Percentiles rank a stretch among this genome's conserved stretches.
Evolutionary conservation across 805 yeast genomes (phyloP).

Genomic region (Wickerhamiella shivajii): DNA sequence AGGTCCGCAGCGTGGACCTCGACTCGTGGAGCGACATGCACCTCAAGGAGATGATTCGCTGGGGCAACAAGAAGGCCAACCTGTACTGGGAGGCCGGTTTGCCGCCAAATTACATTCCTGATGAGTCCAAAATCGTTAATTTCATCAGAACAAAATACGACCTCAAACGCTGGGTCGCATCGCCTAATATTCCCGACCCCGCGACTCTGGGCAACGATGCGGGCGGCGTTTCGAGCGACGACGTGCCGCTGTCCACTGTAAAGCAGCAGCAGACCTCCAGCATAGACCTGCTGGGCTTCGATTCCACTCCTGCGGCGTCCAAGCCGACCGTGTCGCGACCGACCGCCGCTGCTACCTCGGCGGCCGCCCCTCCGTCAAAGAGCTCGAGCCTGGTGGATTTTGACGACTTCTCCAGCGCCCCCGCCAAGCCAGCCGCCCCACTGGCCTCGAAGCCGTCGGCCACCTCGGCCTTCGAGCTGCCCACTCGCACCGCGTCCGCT

Average conservation of each 20-base stretch:
- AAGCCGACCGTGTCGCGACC: not conserved
- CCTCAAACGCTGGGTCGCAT: conserved; percentile 70
- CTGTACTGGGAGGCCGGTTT: conserved; percentile 70
- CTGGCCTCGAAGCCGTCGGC: not conserved
- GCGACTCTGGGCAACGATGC: too few relatives aligned
- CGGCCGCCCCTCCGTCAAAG: too few relatives aligned
- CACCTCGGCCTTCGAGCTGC: too few relatives aligned
- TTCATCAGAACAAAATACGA: conserved; percentile 90
- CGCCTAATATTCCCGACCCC: conserved; percentile 43
- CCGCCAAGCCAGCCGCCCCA: conserved; percentile 9
- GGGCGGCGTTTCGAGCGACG: too few relatives aligned
- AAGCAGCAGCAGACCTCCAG: not conserved
- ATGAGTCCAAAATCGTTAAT: conserved; percentile 70
- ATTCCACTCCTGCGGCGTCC: not conserved
- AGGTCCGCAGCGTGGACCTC: conserved; percentile 85
- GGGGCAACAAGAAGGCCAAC: conserved; percentile 80
- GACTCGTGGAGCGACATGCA: conserved; percentile 97
- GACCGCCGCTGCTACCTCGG: not conserved
- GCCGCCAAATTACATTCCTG: conserved; percentile 59
- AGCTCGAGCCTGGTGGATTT: conserved; percentile 16
- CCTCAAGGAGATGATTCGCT: conserved; percentile 58
- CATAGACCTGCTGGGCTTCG: not conserved
- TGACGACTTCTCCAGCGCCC: conserved; percentile 10
- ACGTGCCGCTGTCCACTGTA: conserved; percentile 8
- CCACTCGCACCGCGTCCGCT: conserved; percentile 11